Conservation (phyloP, 2,329 filamentous ascomycete species). For the Parastagonospora nodorum region DNA sequence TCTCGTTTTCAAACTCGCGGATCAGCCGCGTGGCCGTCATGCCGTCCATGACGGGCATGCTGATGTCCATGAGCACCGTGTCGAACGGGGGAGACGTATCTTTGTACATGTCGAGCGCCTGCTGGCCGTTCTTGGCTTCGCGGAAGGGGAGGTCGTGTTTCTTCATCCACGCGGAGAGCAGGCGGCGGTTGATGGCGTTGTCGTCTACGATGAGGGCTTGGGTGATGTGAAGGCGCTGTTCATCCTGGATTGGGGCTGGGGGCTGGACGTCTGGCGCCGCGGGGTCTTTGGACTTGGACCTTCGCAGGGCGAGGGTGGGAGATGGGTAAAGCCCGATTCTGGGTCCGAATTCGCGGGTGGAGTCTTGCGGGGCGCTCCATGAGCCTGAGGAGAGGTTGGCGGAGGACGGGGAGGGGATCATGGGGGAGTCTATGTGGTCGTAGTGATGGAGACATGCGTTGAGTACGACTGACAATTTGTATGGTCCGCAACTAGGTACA, state of each 20-base stretch:
- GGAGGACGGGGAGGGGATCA: background rate
- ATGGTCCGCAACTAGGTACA: slow-evolving; percentile 25
- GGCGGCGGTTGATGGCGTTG: slow-evolving; percentile 41
- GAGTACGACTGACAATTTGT: slow-evolving; percentile 27
- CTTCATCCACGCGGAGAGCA: slow-evolving; percentile 32
- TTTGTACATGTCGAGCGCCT: slow-evolving; percentile 29
- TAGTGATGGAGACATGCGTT: slow-evolving; percentile 25
- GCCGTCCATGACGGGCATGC: slow-evolving; percentile 40
- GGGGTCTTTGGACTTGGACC: background rate
- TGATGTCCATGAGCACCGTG: slow-evolving; percentile 39
- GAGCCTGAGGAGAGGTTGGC: background rate
- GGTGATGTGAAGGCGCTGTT: background rate
- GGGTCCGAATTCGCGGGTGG: background rate
- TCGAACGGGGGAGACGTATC: slow-evolving; percentile 12
- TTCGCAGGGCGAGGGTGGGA: background rate
- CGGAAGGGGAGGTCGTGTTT: slow-evolving; percentile 20
- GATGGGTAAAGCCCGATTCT: background rate
- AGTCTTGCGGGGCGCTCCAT: background rate
- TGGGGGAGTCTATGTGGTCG: slow-evolving; percentile 6
- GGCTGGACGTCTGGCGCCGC: slow-evolving; percentile 23
- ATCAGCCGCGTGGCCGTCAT: slow-evolving; percentile 33
- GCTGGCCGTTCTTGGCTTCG: slow-evolving; percentile 31
- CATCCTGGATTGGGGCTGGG: slow-evolving; percentile 20
- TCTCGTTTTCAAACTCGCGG: slow-evolving; percentile 24
- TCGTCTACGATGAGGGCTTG: slow-evolving; percentile 43